A percentile compares a stretch with the other conserved stretches of the same genome.
Conservation (phyloP, 768 basidiomycete genomes). For the Boletus fagicola region DNA sequence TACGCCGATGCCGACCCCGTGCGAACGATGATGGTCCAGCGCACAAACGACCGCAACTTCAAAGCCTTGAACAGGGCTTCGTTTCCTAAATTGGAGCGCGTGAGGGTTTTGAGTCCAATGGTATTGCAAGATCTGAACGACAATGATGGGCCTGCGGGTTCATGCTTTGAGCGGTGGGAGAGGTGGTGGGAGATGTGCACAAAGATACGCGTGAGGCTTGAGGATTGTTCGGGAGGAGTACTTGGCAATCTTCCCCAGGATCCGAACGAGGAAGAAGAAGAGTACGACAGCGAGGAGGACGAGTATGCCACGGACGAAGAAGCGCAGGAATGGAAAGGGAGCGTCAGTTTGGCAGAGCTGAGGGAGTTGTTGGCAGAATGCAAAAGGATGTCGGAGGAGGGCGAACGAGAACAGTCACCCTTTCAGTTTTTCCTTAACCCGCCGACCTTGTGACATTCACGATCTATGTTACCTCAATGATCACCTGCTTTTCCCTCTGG, state of each 20-base stretch:
- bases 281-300: constrained; percentile 35
- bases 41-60: constrained; percentile 67
- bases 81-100: constrained; percentile 60
- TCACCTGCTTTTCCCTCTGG: constrained; percentile 63
- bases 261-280: constrained; percentile 34
- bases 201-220: constrained; percentile 52
- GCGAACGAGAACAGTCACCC: constrained; percentile 27
- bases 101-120: constrained; percentile 56
- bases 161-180: constrained; percentile 56
- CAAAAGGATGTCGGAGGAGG: constrained; percentile 40
- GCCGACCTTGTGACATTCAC: constrained; percentile 4
- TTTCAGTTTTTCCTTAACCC: constrained; percentile 21
- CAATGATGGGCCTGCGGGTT: constrained; percentile 46
- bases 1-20: constrained; percentile 43
- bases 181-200: constrained; percentile 62
- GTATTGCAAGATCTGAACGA: constrained; percentile 59
- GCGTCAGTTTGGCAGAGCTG: constrained; percentile 42
- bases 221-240: constrained; percentile 71
- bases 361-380: constrained; percentile 59
- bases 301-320: constrained; percentile 35
- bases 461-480: constrained; percentile 14
- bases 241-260: constrained; percentile 46
- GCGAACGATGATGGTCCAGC: constrained; percentile 43
- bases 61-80: constrained; percentile 46
- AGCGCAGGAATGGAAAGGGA: constrained; percentile 27